Evolutionary conservation across 108 stramenopile species (phyloP), one percentile per base, ranked within the genome.

Genomic region (Cyclotella baltica): DNA sequence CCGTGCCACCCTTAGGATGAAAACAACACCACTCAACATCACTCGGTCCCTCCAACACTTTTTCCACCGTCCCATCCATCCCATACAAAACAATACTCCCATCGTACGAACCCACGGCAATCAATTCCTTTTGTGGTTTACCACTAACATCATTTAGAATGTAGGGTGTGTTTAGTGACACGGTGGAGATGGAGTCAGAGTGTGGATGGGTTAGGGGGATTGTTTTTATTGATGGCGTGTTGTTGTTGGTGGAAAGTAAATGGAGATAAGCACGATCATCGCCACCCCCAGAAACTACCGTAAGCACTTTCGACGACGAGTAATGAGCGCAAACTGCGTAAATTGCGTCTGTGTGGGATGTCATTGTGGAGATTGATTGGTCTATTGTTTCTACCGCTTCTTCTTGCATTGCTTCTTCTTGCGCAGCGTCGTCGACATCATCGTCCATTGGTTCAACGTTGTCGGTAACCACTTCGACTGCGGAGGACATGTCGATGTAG

Each of bases 11-110:
- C 67, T 89, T 87, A 25, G 96, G 97, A 90, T 99, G 98, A 86
- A 97, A 99, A 50, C 53, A 72, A 10, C 97, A 43, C 88, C 95
- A 99, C 69, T 99, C 98, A 6, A 99, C 86, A 86, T 99, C 98
- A 9, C 89, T 90, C 8, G 98, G 98, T 20, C 98, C 98, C 58
- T 99, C 98, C 29, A 98, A 83, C 10, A 83, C 81, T 27, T 83
- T 73, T 30, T 86, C 68, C 67, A 88, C 65, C 11, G 20, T 63
- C 10, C 91, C 95, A 28, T 85, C 85, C 15, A 66, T 63, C 16
- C 90, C 73, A 81, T 94, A 98, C 18, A 98, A 40, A 20, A 89
- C 66, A 56, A 98, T 88, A 22, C 89, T 48, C 1, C 97, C 97
- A 62, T 96, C 97, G 75, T 96, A 97, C 16, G 85, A 85, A 11